Conservation (phyloP, 139 green algal genomes). For the Coelastrella sp. region DNA sequence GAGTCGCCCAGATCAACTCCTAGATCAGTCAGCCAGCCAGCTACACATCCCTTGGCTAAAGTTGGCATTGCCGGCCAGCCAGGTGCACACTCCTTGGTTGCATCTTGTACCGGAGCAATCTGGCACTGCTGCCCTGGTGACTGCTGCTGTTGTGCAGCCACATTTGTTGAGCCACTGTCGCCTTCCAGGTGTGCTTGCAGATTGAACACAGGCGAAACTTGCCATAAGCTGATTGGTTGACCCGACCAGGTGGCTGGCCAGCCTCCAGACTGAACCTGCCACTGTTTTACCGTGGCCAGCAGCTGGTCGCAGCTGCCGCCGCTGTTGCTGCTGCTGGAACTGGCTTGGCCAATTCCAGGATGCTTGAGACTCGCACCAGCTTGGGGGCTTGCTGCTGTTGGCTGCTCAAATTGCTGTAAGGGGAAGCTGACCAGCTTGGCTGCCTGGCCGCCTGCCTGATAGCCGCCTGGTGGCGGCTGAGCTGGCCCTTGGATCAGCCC, state of each 20-base stretch:
- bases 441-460: too few relatives aligned
- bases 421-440: too few relatives aligned
- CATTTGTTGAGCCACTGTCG: too few relatives aligned
- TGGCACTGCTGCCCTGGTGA: background rate
- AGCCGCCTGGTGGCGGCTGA: too few relatives aligned
- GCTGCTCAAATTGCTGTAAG: background rate
- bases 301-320: background rate
- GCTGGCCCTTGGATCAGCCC: too few relatives aligned
- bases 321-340: background rate
- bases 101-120: background rate
- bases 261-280: background rate
- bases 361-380: background rate
- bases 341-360: background rate
- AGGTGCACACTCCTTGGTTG: too few relatives aligned
- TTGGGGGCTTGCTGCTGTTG: background rate
- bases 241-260: background rate
- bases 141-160: background rate
- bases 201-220: background rate
- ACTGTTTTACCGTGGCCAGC: background rate
- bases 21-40: background rate
- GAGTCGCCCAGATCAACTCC: background rate
- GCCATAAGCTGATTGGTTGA: background rate
- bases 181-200: background rate
- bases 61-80: background rate
- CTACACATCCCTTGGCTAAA: background rate